phyloP scores from a whole-genome alignment of 257 asterid species.

The Galeopsis tetrahit region DNA sequence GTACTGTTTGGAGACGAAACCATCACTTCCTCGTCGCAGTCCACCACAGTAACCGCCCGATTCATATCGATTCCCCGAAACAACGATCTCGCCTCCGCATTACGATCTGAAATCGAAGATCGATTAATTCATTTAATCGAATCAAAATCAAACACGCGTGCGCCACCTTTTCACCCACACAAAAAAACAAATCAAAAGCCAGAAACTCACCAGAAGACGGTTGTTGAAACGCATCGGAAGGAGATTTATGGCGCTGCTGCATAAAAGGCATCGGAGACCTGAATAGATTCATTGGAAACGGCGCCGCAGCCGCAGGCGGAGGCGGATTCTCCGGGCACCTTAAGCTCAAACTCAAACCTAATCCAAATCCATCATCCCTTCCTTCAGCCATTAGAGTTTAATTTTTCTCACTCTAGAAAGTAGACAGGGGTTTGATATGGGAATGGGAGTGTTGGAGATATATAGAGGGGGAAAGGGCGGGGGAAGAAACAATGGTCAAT shows the following conservation, averaged over 20 bases:
- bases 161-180: not conserved
- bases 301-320: constrained; percentile 26
- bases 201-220: constrained; percentile 53
- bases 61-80: constrained; percentile 78
- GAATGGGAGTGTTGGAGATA: constrained; percentile 1
- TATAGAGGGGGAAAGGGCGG: constrained; percentile 15
- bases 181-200: not conserved
- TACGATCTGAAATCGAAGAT: constrained; percentile 45
- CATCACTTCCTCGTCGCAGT: constrained; percentile 60
- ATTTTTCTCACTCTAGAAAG: constrained; percentile 16
- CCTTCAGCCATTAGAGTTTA: constrained; percentile 49
- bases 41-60: constrained; percentile 49
- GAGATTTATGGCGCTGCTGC: constrained; percentile 36
- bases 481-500: constrained; percentile 22
- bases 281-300: constrained; percentile 59
- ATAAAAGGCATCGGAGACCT: constrained; percentile 51
- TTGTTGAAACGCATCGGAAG: constrained; percentile 45
- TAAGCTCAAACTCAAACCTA: constrained; percentile 71
- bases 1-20: constrained; percentile 95
- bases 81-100: constrained; percentile 47
- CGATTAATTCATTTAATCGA: not conserved
- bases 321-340: constrained; percentile 48
- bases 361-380: constrained; percentile 58
- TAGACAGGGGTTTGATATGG: not conserved
- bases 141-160: not conserved